phyloP scores from a whole-genome alignment of 768 basidiomycete genomes.

The Macrolepiota albuminosa region DNA sequence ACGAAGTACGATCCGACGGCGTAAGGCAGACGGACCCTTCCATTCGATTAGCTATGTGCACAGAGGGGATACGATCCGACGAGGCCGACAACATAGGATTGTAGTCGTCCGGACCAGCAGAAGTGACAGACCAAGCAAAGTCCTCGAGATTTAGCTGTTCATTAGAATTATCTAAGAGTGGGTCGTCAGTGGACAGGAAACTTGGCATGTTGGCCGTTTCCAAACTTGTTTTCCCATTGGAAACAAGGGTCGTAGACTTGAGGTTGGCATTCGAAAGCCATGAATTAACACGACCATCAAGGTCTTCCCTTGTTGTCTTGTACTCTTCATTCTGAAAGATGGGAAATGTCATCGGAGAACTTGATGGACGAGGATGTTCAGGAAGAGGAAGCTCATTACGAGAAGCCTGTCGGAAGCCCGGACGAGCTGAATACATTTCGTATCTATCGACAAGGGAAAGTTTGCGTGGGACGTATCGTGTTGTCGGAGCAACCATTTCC shows the following conservation, averaged over 20 bases:
- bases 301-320: conserved; percentile 41
- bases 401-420: conserved; percentile 24
- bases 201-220: conserved; percentile 51
- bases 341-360: conserved; percentile 44
- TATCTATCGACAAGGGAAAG: conserved; percentile 67
- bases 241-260: conserved; percentile 42
- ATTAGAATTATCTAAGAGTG: conserved; percentile 22
- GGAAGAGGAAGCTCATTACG: conserved; percentile 24
- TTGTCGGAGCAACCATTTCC: conserved; percentile 29
- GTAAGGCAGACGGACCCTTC: conserved; percentile 56
- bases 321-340: conserved; percentile 61
- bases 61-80: conserved; percentile 40
- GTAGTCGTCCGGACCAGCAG: conserved; percentile 53
- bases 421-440: conserved; percentile 38
- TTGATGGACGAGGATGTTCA: conserved; percentile 18
- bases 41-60: conserved; percentile 50
- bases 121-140: conserved; percentile 67
- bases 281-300: conserved; percentile 55
- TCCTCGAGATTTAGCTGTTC: conserved; percentile 57
- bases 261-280: conserved; percentile 61
- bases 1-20: conserved; percentile 50
- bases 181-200: conserved; percentile 28
- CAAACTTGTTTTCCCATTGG: conserved; percentile 44
- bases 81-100: conserved; percentile 34
- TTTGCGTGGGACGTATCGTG: conserved; percentile 57